Conservation (phyloP, 139 green algal species). For the Chlorella sp. region DNA sequence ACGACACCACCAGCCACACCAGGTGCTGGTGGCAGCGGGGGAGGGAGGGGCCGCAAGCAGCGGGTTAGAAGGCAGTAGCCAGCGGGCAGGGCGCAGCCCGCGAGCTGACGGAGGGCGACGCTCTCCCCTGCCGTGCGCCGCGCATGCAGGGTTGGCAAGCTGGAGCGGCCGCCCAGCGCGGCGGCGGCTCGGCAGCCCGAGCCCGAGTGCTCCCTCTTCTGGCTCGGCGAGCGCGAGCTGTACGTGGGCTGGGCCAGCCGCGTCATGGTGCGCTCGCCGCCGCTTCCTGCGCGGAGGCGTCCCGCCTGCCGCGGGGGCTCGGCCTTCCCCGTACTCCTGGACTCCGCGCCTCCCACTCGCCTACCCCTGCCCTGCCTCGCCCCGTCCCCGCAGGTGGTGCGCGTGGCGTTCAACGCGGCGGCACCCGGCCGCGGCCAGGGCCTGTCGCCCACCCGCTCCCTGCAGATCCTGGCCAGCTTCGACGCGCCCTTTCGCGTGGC, state of each 20-base stretch:
- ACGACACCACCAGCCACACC: constrained; percentile 67
- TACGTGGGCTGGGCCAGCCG: constrained; percentile 74
- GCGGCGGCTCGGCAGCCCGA: neutral
- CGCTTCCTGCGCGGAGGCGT: constrained; percentile 8
- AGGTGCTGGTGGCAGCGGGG: no score
- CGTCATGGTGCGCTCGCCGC: constrained; percentile 56
- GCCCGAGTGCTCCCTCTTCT: constrained; percentile 56
- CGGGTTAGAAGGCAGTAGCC: constrained; percentile 25
- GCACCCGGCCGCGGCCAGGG: neutral
- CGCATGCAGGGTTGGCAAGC: constrained; percentile 24
- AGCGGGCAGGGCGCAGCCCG: no score
- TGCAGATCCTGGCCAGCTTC: constrained; percentile 58
- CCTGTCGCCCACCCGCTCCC: neutral
- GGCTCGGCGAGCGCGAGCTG: constrained; percentile 63
- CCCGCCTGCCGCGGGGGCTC: constrained; percentile 3
- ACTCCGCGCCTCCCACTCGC: no score
- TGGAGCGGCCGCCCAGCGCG: constrained; percentile 23
- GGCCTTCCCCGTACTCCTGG: no score
- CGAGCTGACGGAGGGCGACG: no score
- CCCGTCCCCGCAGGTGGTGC: constrained; percentile 35
- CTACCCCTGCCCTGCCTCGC: neutral
- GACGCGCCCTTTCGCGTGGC: constrained; percentile 11
- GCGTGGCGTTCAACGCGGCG: constrained; percentile 15
- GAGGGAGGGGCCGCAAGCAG: constrained; percentile 23
- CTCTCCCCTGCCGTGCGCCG: no score